Base-by-base conservation (phyloP, 1,139 yeast species). In the Geotrichum aggregatum region DNA sequence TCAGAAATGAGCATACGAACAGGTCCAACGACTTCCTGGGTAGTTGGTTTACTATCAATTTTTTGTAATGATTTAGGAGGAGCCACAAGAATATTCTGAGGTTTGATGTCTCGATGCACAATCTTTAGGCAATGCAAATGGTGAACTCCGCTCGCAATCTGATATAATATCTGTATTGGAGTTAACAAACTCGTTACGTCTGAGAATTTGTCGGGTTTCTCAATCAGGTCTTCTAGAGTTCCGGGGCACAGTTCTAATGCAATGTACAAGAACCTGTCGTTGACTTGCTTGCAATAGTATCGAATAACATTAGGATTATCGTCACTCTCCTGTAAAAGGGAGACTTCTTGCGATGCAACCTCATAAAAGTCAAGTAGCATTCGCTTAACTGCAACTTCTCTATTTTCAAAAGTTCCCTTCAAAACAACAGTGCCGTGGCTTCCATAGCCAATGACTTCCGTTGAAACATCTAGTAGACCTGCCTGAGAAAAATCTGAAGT, bases 391-490 rank as follows among this genome's bases (percentile, higher is more conserved):
- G 98, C 98, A 10, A 94, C 98, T 1, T 95, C 96, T 49, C 98
- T 76, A 60, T 82, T 84, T 63, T 91, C 97, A 70, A 91, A 92
- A 3, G 81, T 78, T 0, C 98, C 98, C 64, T 85, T 81, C 66
- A 82, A 88, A 1, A 92, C 98, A 26, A 91, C 89, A 0, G 98
- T 92, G 31, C 98, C 98, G 63, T 92, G 96, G 1, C 97, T 88
- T 1, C 99, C 99, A 65, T 87, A 88, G 0, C 99, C 98, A 47
- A 92, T 71, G 21, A 89, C 77, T 44, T 78, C 80, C 58, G 85
- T 86, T 0, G 94, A 80, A 1, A 91, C 80, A 0, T 77, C 71
- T 55, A 88, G 69, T 50, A 81, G 82, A 52, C 78, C 80, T 55
- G 55, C 63, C 60, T 55, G 60, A 39, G 33, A 36, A 16, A 33